Conservation (phyloP, 2,329 filamentous ascomycete genomes). For the Ophiostoma montium region DNA sequence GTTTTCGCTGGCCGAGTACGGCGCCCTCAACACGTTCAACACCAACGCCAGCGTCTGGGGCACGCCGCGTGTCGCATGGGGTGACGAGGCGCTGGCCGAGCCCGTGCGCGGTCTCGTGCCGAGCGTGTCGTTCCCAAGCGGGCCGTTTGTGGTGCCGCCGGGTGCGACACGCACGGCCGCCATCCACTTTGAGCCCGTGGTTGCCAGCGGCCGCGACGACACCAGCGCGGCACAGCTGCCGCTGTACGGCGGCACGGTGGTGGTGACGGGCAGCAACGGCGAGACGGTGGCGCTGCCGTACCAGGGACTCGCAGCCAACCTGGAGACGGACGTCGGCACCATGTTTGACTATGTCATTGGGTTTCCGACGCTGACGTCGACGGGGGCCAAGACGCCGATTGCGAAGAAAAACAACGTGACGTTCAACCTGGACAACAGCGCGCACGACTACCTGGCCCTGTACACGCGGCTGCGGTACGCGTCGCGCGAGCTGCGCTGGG, state of each 20-base stretch:
- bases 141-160: slow-evolving; percentile 15
- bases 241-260: neutral
- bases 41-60: slow-evolving; percentile 15
- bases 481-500: slow-evolving; percentile 18
- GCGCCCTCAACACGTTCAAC: slow-evolving; percentile 18
- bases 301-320: neutral
- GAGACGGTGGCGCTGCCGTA: neutral
- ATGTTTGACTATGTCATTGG: slow-evolving; percentile 12
- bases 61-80: slow-evolving; percentile 1
- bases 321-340: neutral
- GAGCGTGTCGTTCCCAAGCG: slow-evolving; percentile 5
- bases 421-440: slow-evolving; percentile 16
- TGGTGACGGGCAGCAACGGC: neutral
- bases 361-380: neutral
- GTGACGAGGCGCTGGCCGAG: slow-evolving; percentile 2
- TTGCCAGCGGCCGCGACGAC: neutral
- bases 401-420: slow-evolving; percentile 3
- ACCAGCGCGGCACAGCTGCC: neutral
- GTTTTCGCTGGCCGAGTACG: slow-evolving; percentile 18
- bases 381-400: neutral
- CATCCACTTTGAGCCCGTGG: neutral
- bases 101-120: neutral
- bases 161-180: slow-evolving; percentile 15
- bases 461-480: slow-evolving; percentile 9
- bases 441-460: slow-evolving; percentile 19